These are phyloP conservation scores for Eucalyptus tenuipes DNA, from an alignment of 345 rosid genomes.

Conservation along the genomic window DNA sequence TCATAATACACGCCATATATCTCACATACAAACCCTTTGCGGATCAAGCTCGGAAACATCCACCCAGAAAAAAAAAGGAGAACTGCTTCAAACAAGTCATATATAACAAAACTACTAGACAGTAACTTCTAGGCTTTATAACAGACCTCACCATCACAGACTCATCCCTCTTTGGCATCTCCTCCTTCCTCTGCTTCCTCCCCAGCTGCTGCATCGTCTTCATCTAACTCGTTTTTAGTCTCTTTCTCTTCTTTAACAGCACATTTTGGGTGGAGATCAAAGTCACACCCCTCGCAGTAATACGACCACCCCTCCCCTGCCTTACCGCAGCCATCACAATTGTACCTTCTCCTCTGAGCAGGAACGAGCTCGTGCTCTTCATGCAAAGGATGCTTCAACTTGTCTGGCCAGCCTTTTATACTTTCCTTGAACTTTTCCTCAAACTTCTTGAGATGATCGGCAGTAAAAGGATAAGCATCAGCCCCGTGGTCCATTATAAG, in stretches of 20 bases:
- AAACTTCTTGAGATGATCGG: slow-evolving; percentile 1
- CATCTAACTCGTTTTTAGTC: slow-evolving; percentile 32
- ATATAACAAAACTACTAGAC: no score
- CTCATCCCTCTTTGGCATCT: neutral
- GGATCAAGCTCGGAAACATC: no score
- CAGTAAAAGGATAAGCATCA: slow-evolving; percentile 29
- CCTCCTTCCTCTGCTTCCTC: neutral
- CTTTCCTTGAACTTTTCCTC: slow-evolving; percentile 24
- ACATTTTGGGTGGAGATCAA: slow-evolving; percentile 59
- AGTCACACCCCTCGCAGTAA: slow-evolving; percentile 27
- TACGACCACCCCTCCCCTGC: slow-evolving; percentile 41
- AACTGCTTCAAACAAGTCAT: no score
- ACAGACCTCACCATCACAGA: no score
- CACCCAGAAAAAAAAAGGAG: no score
- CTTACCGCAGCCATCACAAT: neutral
- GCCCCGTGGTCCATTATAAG: slow-evolving; percentile 9
- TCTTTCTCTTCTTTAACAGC: slow-evolving; percentile 58
- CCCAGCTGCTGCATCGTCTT: neutral
- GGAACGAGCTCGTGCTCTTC: slow-evolving; percentile 33
- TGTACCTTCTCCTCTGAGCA: neutral
- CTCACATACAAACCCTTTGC: no score
- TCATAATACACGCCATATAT: no score
- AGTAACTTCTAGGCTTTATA: no score
- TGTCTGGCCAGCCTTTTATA: slow-evolving; percentile 70
- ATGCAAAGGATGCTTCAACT: slow-evolving; percentile 44